Base-by-base conservation (phyloP, 192 early-diverging fungal genomes). In the Entomortierella chlamydospora region DNA sequence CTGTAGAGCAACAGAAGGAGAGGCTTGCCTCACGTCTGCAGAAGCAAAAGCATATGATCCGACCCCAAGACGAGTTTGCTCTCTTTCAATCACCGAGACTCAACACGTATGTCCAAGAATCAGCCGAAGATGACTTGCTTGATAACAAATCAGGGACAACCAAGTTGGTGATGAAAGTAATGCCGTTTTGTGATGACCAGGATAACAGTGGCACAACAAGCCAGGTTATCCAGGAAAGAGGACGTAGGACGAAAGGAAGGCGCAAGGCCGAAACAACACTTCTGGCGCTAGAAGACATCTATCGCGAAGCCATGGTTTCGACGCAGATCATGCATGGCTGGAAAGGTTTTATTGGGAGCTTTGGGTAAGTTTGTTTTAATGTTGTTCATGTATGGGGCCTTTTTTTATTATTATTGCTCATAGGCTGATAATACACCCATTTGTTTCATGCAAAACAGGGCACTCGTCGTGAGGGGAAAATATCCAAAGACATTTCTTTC, bases 121-220 rank as follows among this genome's bases (percentile, higher is more conserved):
- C 70, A 26, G 15, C 31, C 25, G 52, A 81, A 50, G 69, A 68
- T 30, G 52, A 66, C 80, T 81, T 68, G 10, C 9, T 52, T 23
- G 6, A 5, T 43, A 33, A 12, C 18, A 52, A 23, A 52, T 10
- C 33, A 9, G 41, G 84, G 58, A 13, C 20, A 29, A 73, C 59
- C 4, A 87, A 86, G 31, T 84, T 91, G 10, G 93, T 93, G 4
- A 83, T 95, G 25, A 97, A 97, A 58, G 83, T 97, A 13, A 88
- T 97, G 31, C 95, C 95, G 1, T 94, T 96, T 76, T 87, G 23
- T 28, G 88, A 50, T 77, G 79, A 64, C 82, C 43, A 84, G 25
- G 81, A 80, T 64, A 53, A 82, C 12, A 31, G 52, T 0, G 60
- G 55, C 18, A 55, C 84, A 28, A 73, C 72, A 62, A 86, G 88